phyloP scores from a whole-genome alignment of 2,329 filamentous ascomycete genomes.

The Fusarium oxysporum region DNA sequence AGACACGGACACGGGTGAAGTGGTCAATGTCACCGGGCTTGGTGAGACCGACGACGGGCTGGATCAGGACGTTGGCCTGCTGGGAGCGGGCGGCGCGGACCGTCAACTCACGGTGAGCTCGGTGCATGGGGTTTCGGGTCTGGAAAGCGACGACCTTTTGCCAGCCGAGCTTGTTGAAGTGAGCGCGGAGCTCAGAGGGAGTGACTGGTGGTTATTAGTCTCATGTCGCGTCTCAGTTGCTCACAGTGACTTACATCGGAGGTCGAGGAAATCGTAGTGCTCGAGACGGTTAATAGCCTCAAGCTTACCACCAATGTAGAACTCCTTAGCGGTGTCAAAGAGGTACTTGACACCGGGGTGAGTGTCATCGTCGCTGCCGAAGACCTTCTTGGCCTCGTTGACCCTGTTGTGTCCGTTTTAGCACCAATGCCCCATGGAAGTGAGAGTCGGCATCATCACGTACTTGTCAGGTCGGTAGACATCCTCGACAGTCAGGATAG shows the following conservation, averaged over 20 bases:
- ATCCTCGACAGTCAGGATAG: slow-evolving; percentile 95
- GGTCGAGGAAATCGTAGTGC: slow-evolving; percentile 98
- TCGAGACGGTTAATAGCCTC: slow-evolving; percentile 94
- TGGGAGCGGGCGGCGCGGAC: slow-evolving; percentile 95
- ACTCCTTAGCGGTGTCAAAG: slow-evolving; percentile 82
- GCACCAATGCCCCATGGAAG: neutral
- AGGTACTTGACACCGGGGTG: slow-evolving; percentile 96
- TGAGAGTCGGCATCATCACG: slow-evolving; percentile 48
- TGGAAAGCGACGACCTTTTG: slow-evolving; percentile 98
- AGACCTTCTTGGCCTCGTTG: slow-evolving; percentile 93
- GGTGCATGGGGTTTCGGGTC: slow-evolving; percentile 99
- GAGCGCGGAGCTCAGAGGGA: slow-evolving; percentile 90
- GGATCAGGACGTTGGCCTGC: slow-evolving; percentile 98
- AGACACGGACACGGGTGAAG: slow-evolving; percentile 98
- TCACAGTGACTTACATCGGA: slow-evolving; percentile 76
- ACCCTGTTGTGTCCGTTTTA: slow-evolving; percentile 63
- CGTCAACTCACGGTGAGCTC: slow-evolving; percentile 96
- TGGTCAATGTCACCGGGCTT: slow-evolving; percentile 99
- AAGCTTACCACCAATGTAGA: slow-evolving; percentile 95
- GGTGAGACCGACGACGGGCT: slow-evolving; percentile 97
- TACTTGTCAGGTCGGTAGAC: slow-evolving; percentile 97
- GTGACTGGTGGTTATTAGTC: slow-evolving; percentile 69
- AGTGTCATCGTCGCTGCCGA: slow-evolving; percentile 88
- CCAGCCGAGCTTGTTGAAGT: slow-evolving; percentile 99
- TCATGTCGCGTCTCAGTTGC: neutral